These are phyloP conservation scores for Selaginella tamariscina DNA, from an alignment of 75 land plant species.

Conservation along the genomic window DNA sequence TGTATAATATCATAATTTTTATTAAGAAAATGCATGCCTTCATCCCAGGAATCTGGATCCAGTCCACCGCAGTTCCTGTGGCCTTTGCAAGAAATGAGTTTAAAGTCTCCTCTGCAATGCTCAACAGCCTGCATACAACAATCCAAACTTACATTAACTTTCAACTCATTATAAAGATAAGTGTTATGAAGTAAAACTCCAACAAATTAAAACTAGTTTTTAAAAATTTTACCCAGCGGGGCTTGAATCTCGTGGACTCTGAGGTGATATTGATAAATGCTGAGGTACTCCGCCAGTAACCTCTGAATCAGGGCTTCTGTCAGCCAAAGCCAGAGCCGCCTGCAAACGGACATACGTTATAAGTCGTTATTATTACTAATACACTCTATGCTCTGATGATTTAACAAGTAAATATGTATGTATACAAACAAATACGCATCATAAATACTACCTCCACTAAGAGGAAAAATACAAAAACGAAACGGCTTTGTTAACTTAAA, in stretches of 20 bases:
- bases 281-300: slow-evolving; percentile 10
- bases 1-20: too few species aligned
- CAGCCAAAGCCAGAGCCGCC: slow-evolving; percentile 3
- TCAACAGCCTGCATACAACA: slow-evolving; percentile 22
- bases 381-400: too few species aligned
- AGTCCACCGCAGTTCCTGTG: slow-evolving; percentile 46
- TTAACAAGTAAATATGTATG: too few species aligned
- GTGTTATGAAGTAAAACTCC: too few species aligned
- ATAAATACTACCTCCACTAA: too few species aligned
- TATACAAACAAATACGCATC: too few species aligned
- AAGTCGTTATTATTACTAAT: too few species aligned
- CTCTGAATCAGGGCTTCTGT: slow-evolving; percentile 12
- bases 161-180: too few species aligned
- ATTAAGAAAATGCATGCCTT: slow-evolving; percentile 25
- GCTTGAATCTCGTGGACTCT: slow-evolving; percentile 11
- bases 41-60: slow-evolving; percentile 55
- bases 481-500: too few species aligned
- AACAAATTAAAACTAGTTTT: not conserved
- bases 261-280: slow-evolving; percentile 1
- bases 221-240: not conserved
- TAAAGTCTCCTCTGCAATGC: slow-evolving; percentile 39
- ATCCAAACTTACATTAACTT: too few species aligned
- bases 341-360: not conserved
- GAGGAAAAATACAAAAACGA: too few species aligned
- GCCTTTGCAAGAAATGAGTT: slow-evolving; percentile 38